phyloP scores from a whole-genome alignment of 352 stramenopile species.

The Albugo laibachii region DNA sequence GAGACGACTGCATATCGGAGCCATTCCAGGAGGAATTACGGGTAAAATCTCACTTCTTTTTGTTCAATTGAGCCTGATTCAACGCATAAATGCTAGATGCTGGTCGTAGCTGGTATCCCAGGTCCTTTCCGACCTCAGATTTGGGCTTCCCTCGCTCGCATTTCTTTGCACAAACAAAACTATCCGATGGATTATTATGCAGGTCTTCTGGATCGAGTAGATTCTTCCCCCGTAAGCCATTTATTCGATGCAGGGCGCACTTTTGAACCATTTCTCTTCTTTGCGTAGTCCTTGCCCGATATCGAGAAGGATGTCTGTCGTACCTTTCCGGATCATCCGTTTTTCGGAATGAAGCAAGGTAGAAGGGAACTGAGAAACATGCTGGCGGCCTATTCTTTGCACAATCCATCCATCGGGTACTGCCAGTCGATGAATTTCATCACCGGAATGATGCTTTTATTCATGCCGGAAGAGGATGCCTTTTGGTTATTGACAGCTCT shows the following conservation, averaged over 20 bases:
- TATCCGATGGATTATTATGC: constrained; percentile 16
- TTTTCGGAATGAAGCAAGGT: constrained; percentile 22
- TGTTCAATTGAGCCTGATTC: not conserved
- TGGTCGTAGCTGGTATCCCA: constrained; percentile 22
- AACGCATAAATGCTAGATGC: constrained; percentile 8
- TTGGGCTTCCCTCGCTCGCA: constrained; percentile 18
- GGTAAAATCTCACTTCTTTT: not conserved
- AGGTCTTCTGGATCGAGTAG: constrained; percentile 7
- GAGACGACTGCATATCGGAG: not conserved
- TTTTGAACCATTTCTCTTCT: not conserved
- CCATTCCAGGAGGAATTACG: not conserved
- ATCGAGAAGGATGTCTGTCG: constrained; percentile 46
- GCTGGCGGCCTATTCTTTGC: constrained; percentile 29
- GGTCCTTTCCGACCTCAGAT: constrained; percentile 16
- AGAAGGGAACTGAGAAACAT: constrained; percentile 29
- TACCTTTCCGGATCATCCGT: constrained; percentile 38
- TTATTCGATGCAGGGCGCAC: not conserved
- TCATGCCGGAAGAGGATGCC: constrained; percentile 47
- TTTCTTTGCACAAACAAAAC: constrained; percentile 12
- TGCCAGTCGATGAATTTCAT: constrained; percentile 72
- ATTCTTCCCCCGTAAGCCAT: constrained; percentile 9
- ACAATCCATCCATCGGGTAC: constrained; percentile 34
- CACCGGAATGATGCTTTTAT: constrained; percentile 36
- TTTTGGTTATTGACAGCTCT: constrained; percentile 69
- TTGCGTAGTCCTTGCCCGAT: constrained; percentile 13